phyloP scores from a whole-genome alignment of 2,329 filamentous ascomycete genomes.

The Xylariaceae sp. region DNA sequence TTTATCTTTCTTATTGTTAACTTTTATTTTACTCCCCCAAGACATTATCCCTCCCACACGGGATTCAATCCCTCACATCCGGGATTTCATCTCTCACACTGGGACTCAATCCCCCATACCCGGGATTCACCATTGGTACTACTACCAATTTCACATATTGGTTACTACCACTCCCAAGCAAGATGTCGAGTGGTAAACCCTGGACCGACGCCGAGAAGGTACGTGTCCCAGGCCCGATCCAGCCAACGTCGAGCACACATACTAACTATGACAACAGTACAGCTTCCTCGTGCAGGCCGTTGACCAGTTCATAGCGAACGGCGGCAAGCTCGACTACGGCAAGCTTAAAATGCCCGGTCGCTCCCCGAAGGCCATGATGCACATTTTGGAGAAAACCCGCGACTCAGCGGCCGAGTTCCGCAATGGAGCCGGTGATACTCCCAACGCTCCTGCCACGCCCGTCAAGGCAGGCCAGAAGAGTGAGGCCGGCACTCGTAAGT shows the following conservation, averaged over 20 bases:
- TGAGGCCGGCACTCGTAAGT: background rate
- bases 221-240: background rate
- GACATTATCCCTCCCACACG: background rate
- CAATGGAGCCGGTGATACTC: background rate
- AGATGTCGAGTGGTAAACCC: conserved; percentile 11
- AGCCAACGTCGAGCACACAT: background rate
- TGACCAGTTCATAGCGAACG: conserved; percentile 1
- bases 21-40: background rate
- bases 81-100: no score
- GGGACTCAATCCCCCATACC: background rate
- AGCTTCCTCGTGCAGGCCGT: conserved; percentile 17
- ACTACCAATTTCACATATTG: background rate
- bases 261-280: conserved; percentile 5
- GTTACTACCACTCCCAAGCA: background rate
- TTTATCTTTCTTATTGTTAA: background rate
- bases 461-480: background rate
- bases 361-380: conserved; percentile 9
- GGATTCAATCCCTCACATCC: background rate
- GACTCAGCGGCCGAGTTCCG: conserved; percentile 1
- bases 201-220: conserved; percentile 22
- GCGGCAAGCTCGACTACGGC: conserved; percentile 1
- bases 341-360: conserved; percentile 18
- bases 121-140: background rate
- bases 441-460: background rate
- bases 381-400: conserved; percentile 3